phyloP scores from a whole-genome alignment of 2,329 filamentous ascomycete species.

The Daldinia sp. region DNA sequence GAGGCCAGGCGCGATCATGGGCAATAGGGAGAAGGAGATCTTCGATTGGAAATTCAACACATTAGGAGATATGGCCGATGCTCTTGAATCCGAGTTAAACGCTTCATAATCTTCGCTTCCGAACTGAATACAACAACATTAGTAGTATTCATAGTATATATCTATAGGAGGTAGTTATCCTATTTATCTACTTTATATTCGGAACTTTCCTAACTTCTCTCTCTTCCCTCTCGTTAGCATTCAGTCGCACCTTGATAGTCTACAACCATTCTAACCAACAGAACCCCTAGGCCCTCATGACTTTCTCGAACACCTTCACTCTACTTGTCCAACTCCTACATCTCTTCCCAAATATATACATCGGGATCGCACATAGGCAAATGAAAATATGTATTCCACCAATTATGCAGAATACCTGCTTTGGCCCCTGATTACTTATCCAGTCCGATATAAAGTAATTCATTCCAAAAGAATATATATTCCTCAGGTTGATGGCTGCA shows the following conservation, averaged over 20 bases:
- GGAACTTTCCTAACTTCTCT: background rate
- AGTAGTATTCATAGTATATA: background rate
- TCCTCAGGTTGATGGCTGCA: constrained; percentile 46
- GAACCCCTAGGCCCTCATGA: constrained; percentile 40
- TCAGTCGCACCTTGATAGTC: background rate
- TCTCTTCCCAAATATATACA: constrained; percentile 53
- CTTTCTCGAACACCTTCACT: constrained; percentile 48
- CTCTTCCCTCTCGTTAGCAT: background rate
- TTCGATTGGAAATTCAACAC: constrained; percentile 70
- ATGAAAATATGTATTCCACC: constrained; percentile 53
- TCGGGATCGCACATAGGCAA: constrained; percentile 51
- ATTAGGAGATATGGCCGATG: constrained; percentile 70
- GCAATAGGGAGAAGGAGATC: constrained; percentile 53
- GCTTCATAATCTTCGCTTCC: constrained; percentile 4
- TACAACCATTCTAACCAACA: background rate
- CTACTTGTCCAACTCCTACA: constrained; percentile 52
- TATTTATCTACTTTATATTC: background rate
- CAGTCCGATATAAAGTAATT: constrained; percentile 54
- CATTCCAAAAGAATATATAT: constrained; percentile 53
- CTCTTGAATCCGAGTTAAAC: constrained; percentile 55
- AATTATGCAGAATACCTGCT: constrained; percentile 52
- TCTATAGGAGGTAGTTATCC: background rate
- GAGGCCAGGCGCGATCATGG: constrained; percentile 56
- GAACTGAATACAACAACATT: background rate
- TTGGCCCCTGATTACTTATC: constrained; percentile 51